These are phyloP conservation scores for Nakataea oryzae DNA, from an alignment of 2,329 filamentous ascomycete genomes.

Conservation along the genomic window DNA sequence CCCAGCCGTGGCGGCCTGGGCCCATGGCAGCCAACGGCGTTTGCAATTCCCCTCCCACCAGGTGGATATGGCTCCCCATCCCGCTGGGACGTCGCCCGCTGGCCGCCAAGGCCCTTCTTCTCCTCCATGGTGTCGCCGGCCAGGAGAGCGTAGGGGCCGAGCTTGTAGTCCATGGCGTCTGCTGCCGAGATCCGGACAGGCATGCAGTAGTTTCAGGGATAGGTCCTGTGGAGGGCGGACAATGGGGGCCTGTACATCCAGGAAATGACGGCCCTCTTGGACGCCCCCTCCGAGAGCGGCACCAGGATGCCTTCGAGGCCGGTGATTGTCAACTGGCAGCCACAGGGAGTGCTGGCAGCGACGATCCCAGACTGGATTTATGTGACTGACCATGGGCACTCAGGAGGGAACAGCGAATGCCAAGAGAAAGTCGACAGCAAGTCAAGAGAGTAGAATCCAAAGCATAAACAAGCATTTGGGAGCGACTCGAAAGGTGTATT, in stretches of 20 bases:
- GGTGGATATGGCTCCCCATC: constrained; percentile 31
- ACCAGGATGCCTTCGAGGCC: constrained; percentile 21
- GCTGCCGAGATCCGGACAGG: constrained; percentile 27
- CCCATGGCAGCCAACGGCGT: constrained; percentile 36
- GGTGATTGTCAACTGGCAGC: no score
- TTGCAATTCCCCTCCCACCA: constrained; percentile 36
- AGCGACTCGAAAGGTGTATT: constrained; percentile 19
- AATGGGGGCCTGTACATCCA: constrained; percentile 36
- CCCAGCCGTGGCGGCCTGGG: constrained; percentile 39
- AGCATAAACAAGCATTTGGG: no score
- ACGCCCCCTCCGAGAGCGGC: constrained; percentile 17
- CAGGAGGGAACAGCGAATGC: constrained; percentile 20
- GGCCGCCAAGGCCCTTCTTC: constrained; percentile 28
- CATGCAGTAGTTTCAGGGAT: constrained; percentile 27
- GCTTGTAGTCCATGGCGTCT: constrained; percentile 37
- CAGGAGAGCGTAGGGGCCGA: constrained; percentile 36
- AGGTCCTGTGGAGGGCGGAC: constrained; percentile 25
- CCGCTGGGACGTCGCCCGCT: constrained; percentile 35
- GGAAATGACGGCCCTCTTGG: constrained; percentile 36
- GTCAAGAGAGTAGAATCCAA: no score
- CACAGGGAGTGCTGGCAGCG: neutral
- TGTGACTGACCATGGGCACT: constrained; percentile 18
- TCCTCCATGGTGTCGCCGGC: constrained; percentile 31
- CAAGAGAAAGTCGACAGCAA: no score
- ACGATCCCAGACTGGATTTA: constrained; percentile 20